Evolutionary conservation across 139 green algal species (phyloP).

Genomic region (Micractinium sp.): DNA sequence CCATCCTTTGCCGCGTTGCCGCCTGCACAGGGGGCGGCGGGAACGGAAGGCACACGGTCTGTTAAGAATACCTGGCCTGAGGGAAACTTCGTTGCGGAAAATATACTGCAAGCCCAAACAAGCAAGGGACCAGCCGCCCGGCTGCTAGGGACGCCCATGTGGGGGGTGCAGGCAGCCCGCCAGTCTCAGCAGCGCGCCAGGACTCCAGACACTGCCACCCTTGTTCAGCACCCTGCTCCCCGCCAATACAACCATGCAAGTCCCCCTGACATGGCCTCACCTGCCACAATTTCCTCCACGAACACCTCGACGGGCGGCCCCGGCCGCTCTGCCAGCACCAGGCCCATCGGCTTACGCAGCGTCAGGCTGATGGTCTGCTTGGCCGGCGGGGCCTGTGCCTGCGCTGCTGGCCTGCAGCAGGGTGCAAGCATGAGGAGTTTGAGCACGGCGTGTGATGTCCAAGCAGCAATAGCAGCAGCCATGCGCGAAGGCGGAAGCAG

Average conservation of each 20-base stretch:
- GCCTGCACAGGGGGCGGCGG: background rate
- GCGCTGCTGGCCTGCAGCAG: background rate
- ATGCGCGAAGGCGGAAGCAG: background rate
- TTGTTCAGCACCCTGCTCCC: background rate
- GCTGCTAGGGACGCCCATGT: too few relatives aligned
- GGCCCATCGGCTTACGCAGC: constrained; percentile 50
- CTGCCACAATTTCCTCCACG: constrained; percentile 53
- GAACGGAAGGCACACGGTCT: too few relatives aligned
- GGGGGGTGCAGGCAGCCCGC: too few relatives aligned
- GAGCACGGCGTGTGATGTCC: too few relatives aligned
- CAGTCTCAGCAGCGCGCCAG: too few relatives aligned
- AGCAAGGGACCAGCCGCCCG: background rate
- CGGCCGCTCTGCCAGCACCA: constrained; percentile 47
- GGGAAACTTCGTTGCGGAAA: too few relatives aligned
- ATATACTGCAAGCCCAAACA: background rate
- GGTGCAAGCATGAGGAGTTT: background rate
- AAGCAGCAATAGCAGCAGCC: background rate
- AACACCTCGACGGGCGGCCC: constrained; percentile 41
- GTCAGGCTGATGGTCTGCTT: constrained; percentile 33
- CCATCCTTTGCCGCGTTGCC: constrained; percentile 50
- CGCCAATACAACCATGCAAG: too few relatives aligned
- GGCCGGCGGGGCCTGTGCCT: background rate
- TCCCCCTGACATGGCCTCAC: background rate
- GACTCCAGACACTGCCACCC: too few relatives aligned
- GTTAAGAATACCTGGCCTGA: too few relatives aligned